A percentile compares a stretch with the other conserved stretches of the same genome.
Conservation (phyloP, 1,284 basidiomycete species). For the Butyriboletus regius region DNA sequence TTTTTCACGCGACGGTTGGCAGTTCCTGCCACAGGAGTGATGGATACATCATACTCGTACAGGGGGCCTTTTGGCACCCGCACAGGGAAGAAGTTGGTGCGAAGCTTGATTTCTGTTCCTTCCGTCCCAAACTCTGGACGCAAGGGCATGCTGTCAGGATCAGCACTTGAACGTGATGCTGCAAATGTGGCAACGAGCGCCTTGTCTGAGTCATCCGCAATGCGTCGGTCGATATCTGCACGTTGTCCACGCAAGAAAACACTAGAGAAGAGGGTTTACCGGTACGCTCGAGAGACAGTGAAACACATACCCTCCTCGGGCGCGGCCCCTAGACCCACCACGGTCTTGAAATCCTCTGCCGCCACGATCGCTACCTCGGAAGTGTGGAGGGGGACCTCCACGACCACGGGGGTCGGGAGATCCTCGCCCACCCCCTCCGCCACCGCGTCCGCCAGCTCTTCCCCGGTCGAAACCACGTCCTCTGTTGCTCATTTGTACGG, state of each 20-base stretch:
- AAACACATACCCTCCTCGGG: slow-evolving; percentile 45
- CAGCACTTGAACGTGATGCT: slow-evolving; percentile 33
- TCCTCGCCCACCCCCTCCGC: slow-evolving; percentile 25
- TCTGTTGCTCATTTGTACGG: slow-evolving; percentile 29
- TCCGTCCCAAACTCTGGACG: slow-evolving; percentile 61
- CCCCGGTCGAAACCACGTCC: slow-evolving; percentile 30
- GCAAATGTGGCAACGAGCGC: slow-evolving; percentile 48
- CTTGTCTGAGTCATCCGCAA: slow-evolving; percentile 52
- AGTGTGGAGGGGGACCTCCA: slow-evolving; percentile 23
- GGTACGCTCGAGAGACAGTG: neutral
- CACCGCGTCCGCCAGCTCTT: slow-evolving; percentile 26
- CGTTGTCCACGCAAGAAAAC: slow-evolving; percentile 46
- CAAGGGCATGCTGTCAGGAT: slow-evolving; percentile 49
- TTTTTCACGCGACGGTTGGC: slow-evolving; percentile 52
- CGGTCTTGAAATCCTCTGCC: slow-evolving; percentile 32
- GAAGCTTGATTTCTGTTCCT: slow-evolving; percentile 55
- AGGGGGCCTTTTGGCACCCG: slow-evolving; percentile 53
- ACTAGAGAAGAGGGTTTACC: slow-evolving; percentile 32
- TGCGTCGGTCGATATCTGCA: slow-evolving; percentile 53
- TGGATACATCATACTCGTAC: slow-evolving; percentile 62
- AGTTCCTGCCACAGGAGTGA: slow-evolving; percentile 48
- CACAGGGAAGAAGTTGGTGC: slow-evolving; percentile 71
- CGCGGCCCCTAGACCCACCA: slow-evolving; percentile 32
- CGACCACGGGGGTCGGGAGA: slow-evolving; percentile 26
- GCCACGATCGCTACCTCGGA: slow-evolving; percentile 25